Conservation (phyloP, 768 basidiomycete genomes). For the Naganishia onofrii region DNA sequence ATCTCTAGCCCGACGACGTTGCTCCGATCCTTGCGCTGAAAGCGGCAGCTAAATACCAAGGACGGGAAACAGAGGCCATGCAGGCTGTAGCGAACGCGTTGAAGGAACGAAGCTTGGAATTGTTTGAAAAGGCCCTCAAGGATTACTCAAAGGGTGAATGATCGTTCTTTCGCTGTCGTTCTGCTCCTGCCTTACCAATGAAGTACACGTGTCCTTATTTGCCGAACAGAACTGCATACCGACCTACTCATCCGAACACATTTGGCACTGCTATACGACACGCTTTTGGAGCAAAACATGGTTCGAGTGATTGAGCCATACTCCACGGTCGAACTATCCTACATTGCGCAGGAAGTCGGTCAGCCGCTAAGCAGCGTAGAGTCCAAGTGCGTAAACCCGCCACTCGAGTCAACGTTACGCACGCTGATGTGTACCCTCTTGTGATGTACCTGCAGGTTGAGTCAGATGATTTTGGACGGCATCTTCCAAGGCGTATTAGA, state of each 20-base stretch:
- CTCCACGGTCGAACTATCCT: slow-evolving; percentile 81
- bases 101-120: slow-evolving; percentile 79
- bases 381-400: slow-evolving; percentile 65
- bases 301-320: slow-evolving; percentile 95
- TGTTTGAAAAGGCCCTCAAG: slow-evolving; percentile 81
- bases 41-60: slow-evolving; percentile 80
- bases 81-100: slow-evolving; percentile 91
- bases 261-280: slow-evolving; percentile 89
- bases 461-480: slow-evolving; percentile 97
- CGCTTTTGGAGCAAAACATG: slow-evolving; percentile 90
- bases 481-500: slow-evolving; percentile 93
- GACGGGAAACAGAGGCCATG: slow-evolving; percentile 91
- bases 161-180: neutral
- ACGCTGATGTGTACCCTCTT: slow-evolving; percentile 2
- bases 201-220: too few relatives aligned
- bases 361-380: slow-evolving; percentile 86
- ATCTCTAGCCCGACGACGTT: slow-evolving; percentile 81
- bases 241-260: slow-evolving; percentile 95
- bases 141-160: slow-evolving; percentile 75
- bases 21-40: slow-evolving; percentile 80
- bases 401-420: neutral
- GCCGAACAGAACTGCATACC: slow-evolving; percentile 86
- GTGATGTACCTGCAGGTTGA: slow-evolving; percentile 61
- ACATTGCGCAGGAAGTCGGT: slow-evolving; percentile 81
- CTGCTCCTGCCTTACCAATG: too few relatives aligned